phyloP scores from a whole-genome alignment of 129 eudicot genomes.

The Calendula officinalis region DNA sequence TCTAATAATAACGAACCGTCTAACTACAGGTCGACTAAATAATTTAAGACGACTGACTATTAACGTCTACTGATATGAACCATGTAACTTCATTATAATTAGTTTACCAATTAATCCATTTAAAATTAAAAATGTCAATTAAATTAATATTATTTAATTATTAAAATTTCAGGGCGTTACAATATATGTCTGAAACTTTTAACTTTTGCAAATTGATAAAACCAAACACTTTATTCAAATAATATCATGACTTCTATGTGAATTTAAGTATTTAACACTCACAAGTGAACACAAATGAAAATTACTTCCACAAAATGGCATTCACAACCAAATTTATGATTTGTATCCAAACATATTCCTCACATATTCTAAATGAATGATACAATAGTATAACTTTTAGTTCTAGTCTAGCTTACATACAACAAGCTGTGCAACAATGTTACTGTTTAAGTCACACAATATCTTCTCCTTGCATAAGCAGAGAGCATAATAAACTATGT shows the following conservation, averaged over 20 bases:
- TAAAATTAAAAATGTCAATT: too few species aligned
- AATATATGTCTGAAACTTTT: conserved; percentile 61
- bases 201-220: not conserved
- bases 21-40: too few species aligned
- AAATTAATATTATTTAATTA: too few species aligned
- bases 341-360: not conserved
- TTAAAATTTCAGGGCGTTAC: too few species aligned
- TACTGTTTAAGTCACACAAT: not conserved
- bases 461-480: not conserved
- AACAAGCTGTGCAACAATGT: too few species aligned
- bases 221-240: conserved; percentile 2
- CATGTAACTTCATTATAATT: too few species aligned
- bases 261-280: not conserved
- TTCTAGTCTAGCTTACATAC: too few species aligned
- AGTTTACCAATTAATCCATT: too few species aligned
- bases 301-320: not conserved
- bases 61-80: too few species aligned
- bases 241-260: not conserved
- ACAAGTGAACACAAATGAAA: not conserved
- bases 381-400: not conserved
- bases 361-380: not conserved
- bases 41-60: too few species aligned
- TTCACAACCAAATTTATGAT: not conserved
- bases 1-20: too few species aligned
- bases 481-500: not conserved